Percentiles rank a stretch among this genome's conserved stretches.
Evolutionary conservation across 202 grass and related monocot genomes (phyloP).

Genomic region (Elaeis oleifera): DNA sequence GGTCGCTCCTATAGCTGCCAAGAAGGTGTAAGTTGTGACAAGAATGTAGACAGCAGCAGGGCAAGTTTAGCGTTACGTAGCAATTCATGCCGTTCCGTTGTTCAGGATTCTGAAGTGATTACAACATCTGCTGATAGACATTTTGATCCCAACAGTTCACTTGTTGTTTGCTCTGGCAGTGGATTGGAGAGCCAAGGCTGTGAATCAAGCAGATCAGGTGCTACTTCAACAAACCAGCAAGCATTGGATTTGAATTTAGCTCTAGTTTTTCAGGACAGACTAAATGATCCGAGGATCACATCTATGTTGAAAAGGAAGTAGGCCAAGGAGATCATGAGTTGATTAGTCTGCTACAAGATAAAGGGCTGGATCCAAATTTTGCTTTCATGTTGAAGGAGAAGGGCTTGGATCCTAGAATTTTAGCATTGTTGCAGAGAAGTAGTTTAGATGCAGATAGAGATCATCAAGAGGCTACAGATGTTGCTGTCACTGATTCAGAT

Average conservation of each 20-base stretch:
- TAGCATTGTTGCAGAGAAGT: constrained; percentile 86
- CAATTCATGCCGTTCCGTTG: constrained; percentile 82
- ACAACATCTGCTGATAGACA: constrained; percentile 38
- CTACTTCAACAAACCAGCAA: constrained; percentile 52
- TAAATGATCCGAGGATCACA: constrained; percentile 90
- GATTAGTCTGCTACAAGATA: constrained; percentile 90
- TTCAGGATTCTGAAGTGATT: constrained; percentile 66
- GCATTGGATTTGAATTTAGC: constrained; percentile 82
- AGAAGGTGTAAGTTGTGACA: constrained; percentile 71
- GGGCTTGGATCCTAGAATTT: constrained; percentile 86
- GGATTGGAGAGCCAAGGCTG: constrained; percentile 71
- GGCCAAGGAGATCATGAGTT: constrained; percentile 74
- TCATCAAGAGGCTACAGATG: constrained; percentile 64
- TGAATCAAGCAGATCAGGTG: constrained; percentile 61
- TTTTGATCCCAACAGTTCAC: constrained; percentile 42
- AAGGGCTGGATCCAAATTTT: constrained; percentile 98
- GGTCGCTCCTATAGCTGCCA: constrained; percentile 93
- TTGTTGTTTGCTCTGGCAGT: constrained; percentile 56
- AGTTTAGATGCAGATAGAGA: constrained; percentile 97
- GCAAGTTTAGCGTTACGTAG: constrained; percentile 77
- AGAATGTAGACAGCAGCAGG: constrained; percentile 62
- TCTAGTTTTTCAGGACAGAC: constrained; percentile 73
- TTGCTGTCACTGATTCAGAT: constrained; percentile 74
- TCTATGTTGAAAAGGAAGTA: constrained; percentile 90
- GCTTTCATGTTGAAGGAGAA: constrained; percentile 98